Percentiles rank a stretch among this genome's conserved stretches.
Evolutionary conservation across 2,329 filamentous ascomycete genomes (phyloP).

Genomic region (Fusarium sp.): DNA sequence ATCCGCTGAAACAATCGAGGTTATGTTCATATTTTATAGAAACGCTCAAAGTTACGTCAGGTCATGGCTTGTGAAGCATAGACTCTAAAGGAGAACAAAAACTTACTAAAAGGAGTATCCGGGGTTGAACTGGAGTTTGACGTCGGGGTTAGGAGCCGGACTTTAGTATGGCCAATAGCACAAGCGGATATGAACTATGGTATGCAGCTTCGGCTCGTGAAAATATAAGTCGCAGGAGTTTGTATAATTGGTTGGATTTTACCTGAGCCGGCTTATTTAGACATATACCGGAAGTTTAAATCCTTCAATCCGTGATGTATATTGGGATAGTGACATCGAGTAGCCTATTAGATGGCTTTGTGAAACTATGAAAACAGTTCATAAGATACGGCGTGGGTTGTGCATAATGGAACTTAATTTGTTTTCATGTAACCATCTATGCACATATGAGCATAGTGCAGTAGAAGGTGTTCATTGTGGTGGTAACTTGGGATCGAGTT

Average conservation of each 20-base stretch:
- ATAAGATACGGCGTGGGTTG: too few species aligned
- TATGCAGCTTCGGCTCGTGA: neutral
- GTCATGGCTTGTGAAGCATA: fast-evolving
- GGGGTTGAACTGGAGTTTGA: neutral
- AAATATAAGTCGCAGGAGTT: neutral
- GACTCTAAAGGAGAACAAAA: neutral
- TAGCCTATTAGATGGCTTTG: too few species aligned
- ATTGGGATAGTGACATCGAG: too few species aligned
- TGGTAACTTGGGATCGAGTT: too few species aligned
- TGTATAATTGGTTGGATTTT: neutral
- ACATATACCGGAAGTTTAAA: neutral
- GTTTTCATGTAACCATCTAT: too few species aligned
- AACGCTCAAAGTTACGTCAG: neutral
- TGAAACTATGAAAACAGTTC: too few species aligned
- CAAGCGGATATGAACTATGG: neutral
- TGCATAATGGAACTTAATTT: too few species aligned
- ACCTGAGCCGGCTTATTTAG: neutral
- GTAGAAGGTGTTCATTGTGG: too few species aligned
- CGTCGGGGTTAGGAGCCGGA: constrained; percentile 11
- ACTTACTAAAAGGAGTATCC: neutral
- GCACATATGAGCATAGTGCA: too few species aligned
- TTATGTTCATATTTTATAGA: neutral
- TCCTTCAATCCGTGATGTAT: neutral
- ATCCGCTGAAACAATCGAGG: neutral
- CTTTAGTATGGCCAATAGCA: neutral